Evolutionary conservation across 345 rosid genomes (phyloP), one percentile per base, ranked within the genome.

Genomic region (Durio zibethinus): DNA sequence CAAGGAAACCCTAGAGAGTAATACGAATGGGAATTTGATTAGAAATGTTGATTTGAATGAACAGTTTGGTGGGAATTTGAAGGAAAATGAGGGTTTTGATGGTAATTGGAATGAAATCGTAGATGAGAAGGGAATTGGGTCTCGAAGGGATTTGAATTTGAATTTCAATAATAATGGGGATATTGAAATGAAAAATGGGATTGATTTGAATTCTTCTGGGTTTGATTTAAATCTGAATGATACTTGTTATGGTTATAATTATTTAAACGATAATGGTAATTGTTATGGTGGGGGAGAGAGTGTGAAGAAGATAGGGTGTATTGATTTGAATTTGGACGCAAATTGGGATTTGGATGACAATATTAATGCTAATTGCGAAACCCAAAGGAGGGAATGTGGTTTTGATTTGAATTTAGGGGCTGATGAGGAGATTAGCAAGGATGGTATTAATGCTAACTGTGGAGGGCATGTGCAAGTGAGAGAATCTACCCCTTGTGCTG

Each of bases 371-470:
- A 66, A 76, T 53, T 77, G 76, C 33, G 75, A 76, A 70, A 43
- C 75, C 16, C 83, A 36, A 80, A 85, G 87, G 84, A 90, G 71
- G 80, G 89, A 84, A 67, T 80, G 87, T 18, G 77, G 83, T 40
- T 90, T 96, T 82, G 98, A 93, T 92, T 89, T 93, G 87, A 96
- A 96, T 85, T 77, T 92, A 81, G 93, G 84, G 43, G 82, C 83
- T 59, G 88, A 85, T 64, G 84, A 77, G 47, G 96, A 88, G 48
- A 75, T 23, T 70, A 45, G 25, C 50, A 84, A 84, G 77, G 91
- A 88, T 68, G 85, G 50, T 12, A 23, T 10, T 12, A 83, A 73
- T 82, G 48, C 45, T 76, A 81, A 50, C 27, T 52, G 7, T 74
- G 77, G 29, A 10, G 85, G 80, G 56, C 74, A 74, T 43, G 85